A percentile compares a stretch with the other conserved stretches of the same genome.
Conservation (phyloP, 805 yeast genomes). For the Lipomyces yamadae region DNA sequence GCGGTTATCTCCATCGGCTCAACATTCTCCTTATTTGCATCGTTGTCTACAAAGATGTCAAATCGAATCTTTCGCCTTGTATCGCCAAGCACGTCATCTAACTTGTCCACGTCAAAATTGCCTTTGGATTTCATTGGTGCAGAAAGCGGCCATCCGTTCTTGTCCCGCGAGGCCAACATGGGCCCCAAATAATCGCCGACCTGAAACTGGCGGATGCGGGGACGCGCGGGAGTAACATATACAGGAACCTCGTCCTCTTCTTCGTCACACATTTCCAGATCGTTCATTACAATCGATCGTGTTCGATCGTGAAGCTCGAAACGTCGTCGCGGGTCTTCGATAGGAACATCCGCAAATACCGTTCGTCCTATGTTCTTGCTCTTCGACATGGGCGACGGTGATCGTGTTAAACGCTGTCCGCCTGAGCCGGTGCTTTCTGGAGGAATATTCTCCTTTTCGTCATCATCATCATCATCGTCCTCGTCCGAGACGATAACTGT, state of each 20-base stretch:
- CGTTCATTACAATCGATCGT: not conserved
- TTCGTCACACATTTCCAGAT: slow-evolving; percentile 4
- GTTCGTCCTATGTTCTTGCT: not conserved
- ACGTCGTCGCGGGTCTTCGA: slow-evolving; percentile 26
- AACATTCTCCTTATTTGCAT: slow-evolving; percentile 12
- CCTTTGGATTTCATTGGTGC: slow-evolving; percentile 25
- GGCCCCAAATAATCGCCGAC: slow-evolving; percentile 28
- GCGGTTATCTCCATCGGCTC: slow-evolving; percentile 4
- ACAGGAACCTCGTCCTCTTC: slow-evolving; percentile 12
- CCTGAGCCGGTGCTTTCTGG: slow-evolving; percentile 6
- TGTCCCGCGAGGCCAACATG: slow-evolving; percentile 23
- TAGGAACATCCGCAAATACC: slow-evolving; percentile 24
- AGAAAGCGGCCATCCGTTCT: slow-evolving; percentile 28
- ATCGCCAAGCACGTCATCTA: slow-evolving; percentile 11
- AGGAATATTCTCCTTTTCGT: slow-evolving; percentile 23
- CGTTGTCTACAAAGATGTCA: slow-evolving; percentile 14
- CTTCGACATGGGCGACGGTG: slow-evolving; percentile 1
- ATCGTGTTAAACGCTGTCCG: not conserved
- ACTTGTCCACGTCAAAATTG: slow-evolving; percentile 15
- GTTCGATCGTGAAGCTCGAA: slow-evolving; percentile 6
- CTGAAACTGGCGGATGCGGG: slow-evolving; percentile 26
- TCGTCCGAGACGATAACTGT: too few species aligned
- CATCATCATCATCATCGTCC: slow-evolving; percentile 8
- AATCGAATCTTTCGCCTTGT: slow-evolving; percentile 23
- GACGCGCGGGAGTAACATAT: slow-evolving; percentile 33